Evolutionary conservation across 257 asterid genomes (phyloP), one percentile per base, ranked within the genome.

Genomic region (Capsicum rhomboideum): DNA sequence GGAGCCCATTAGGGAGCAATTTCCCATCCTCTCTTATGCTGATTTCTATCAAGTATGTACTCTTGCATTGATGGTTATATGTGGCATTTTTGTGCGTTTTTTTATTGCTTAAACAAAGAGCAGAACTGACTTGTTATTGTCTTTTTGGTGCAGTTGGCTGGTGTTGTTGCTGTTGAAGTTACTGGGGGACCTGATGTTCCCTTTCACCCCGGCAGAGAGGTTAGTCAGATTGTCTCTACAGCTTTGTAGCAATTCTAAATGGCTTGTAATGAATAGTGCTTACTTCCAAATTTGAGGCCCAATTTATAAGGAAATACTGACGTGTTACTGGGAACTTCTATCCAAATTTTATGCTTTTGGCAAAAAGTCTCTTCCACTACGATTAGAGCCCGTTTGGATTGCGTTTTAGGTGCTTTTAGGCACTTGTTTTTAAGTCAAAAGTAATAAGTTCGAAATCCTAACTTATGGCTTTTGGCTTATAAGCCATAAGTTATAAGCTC

Each of bases 171-270:
- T 49, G 98, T 97, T 75, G 98, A 97, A 86, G 84, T 95, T 54
- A 93, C 99, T 10, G 99, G 99, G 17, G 99, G 99, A 83, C 99
- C 99, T 49, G 99, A 95, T 20, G 84, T 95, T 83, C 97, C 98
- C 56, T 94, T 95, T 87, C 94, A 93, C 83, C 97, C 97, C 1
- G 99, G 98, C 84, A 91, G 99, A 83, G 90, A 64, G 92, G 99
- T 80, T 10, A 28, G 26, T 81, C 18, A 52, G 75, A 34, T 18
- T 2, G 46, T 77, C 82, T 66, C 29, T 61, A 34, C 37, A 63
- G 17, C 10, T 63, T 63, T 26, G 4, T 26, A 63, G 40, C 40
- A 63, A 26, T 26, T 63, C 31, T 12, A 6, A 23, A 8, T 16
- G 46, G 31, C 46, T 7, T 66, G 55, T 71, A 23, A 53, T 34